Conservation (phyloP, 192 early-diverging fungal species). For the Coemansia sp. region DNA sequence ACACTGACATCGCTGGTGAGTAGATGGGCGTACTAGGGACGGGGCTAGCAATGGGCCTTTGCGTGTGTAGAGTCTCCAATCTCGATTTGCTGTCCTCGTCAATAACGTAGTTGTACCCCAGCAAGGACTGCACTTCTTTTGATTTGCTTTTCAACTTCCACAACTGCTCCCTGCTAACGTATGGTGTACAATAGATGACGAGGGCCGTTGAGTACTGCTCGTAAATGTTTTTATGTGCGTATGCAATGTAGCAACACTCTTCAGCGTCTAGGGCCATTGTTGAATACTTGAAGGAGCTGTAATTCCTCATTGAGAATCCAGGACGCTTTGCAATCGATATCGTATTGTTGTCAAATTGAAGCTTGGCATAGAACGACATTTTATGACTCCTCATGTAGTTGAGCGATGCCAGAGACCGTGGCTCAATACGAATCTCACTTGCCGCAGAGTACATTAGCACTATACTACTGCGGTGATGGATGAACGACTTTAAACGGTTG, state of each 20-base stretch:
- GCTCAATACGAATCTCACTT: not conserved
- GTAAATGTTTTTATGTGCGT: not conserved
- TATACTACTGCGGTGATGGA: not conserved
- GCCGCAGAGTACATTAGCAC: not conserved
- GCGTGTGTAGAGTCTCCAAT: not conserved
- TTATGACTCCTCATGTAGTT: not conserved
- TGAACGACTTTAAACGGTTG: too few relatives aligned
- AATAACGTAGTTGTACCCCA: conserved; percentile 7
- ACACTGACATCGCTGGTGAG: not conserved
- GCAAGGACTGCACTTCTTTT: conserved; percentile 3
- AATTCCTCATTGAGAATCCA: conserved; percentile 7
- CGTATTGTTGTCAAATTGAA: not conserved
- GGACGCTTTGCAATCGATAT: conserved; percentile 9
- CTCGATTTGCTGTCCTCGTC: not conserved
- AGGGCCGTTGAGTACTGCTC: conserved; percentile 5
- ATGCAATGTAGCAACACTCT: conserved; percentile 1
- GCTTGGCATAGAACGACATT: conserved; percentile 4
- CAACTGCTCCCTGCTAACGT: not conserved
- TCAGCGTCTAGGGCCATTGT: not conserved
- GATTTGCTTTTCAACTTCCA: conserved; percentile 1
- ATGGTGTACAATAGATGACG: not conserved
- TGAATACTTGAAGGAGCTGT: not conserved
- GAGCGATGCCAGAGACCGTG: conserved; percentile 5
- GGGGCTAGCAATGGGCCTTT: not conserved
- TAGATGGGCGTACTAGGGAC: not conserved